phyloP scores from a whole-genome alignment of 768 basidiomycete species.

The Rhizopogon vulgaris region DNA sequence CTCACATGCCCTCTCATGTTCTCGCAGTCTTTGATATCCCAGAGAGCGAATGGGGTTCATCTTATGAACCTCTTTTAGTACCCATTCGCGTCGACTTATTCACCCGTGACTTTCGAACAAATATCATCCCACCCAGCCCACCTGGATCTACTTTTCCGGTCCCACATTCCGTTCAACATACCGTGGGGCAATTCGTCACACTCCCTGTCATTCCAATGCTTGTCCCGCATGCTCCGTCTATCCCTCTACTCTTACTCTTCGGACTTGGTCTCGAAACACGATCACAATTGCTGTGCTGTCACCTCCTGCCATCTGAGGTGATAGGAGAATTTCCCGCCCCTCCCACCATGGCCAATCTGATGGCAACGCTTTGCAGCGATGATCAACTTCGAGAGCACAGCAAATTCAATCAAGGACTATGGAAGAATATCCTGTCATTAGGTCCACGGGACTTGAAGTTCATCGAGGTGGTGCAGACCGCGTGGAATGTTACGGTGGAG shows the following conservation, averaged over 20 bases:
- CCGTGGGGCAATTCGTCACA: slow-evolving; percentile 31
- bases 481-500: slow-evolving; percentile 74
- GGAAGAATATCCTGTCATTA: slow-evolving; percentile 57
- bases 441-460: slow-evolving; percentile 41
- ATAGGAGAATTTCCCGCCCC: slow-evolving; percentile 58
- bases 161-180: slow-evolving; percentile 16
- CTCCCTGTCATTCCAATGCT: slow-evolving; percentile 44
- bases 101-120: slow-evolving; percentile 29
- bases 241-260: slow-evolving; percentile 55
- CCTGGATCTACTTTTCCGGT: slow-evolving; percentile 29
- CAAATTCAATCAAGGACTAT: slow-evolving; percentile 51
- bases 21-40: slow-evolving; percentile 39
- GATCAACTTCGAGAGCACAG: slow-evolving; percentile 25
- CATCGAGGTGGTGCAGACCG: slow-evolving; percentile 45
- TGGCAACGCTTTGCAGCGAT: slow-evolving; percentile 36
- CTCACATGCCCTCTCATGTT: slow-evolving; percentile 50
- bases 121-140: slow-evolving; percentile 27
- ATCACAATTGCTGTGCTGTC: slow-evolving; percentile 39
- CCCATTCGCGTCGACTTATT: slow-evolving; percentile 49
- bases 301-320: slow-evolving; percentile 45
- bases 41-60: slow-evolving; percentile 20
- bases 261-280: slow-evolving; percentile 48
- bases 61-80: slow-evolving; percentile 37
- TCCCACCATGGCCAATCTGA: slow-evolving; percentile 47
- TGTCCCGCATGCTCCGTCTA: slow-evolving; percentile 48